Percentiles rank a stretch among this genome's conserved stretches.
Conservation (phyloP, 495 filamentous ascomycete species). For the Lepraria neglecta region DNA sequence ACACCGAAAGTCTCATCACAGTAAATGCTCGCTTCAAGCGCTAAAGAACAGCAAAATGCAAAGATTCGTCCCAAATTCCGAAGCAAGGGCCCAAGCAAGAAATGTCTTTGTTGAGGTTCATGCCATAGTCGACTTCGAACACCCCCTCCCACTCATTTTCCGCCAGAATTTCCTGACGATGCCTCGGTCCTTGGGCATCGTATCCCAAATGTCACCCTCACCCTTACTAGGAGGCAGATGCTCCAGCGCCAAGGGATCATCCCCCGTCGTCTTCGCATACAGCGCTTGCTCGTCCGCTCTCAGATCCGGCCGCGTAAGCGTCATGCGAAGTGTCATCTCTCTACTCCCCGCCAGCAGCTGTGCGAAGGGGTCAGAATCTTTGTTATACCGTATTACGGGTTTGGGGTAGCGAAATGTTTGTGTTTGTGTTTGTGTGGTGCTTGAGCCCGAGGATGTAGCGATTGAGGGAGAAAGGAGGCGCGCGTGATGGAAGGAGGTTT, state of each 20-base stretch:
- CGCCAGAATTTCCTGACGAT: slow-evolving; percentile 53
- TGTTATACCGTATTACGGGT: slow-evolving; percentile 13
- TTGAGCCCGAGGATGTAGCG: slow-evolving; percentile 8
- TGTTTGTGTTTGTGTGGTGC: background rate
- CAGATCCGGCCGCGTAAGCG: slow-evolving; percentile 81
- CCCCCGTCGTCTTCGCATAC: slow-evolving; percentile 43
- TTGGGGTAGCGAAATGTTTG: slow-evolving; percentile 11
- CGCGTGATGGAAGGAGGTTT: slow-evolving; percentile 24
- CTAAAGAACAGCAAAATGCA: slow-evolving; percentile 20
- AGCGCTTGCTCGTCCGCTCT: slow-evolving; percentile 55
- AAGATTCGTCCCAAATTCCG: background rate
- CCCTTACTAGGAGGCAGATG: slow-evolving; percentile 45
- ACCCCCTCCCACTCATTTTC: slow-evolving; percentile 34
- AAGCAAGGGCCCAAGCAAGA: background rate
- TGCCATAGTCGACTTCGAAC: background rate
- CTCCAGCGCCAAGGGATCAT: slow-evolving; percentile 50
- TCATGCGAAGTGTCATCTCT: slow-evolving; percentile 95
- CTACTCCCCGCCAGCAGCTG: slow-evolving; percentile 55
- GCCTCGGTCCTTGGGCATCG: slow-evolving; percentile 38
- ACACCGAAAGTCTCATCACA: background rate
- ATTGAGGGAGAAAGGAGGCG: slow-evolving; percentile 22
- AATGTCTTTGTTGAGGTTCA: background rate
- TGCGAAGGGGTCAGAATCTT: slow-evolving; percentile 32
- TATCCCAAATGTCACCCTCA: slow-evolving; percentile 41
- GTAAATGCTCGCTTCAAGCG: slow-evolving; percentile 17